These are phyloP conservation scores for Rostrohypoxylon terebratum DNA, from an alignment of 495 filamentous ascomycete genomes.

Conservation along the genomic window DNA sequence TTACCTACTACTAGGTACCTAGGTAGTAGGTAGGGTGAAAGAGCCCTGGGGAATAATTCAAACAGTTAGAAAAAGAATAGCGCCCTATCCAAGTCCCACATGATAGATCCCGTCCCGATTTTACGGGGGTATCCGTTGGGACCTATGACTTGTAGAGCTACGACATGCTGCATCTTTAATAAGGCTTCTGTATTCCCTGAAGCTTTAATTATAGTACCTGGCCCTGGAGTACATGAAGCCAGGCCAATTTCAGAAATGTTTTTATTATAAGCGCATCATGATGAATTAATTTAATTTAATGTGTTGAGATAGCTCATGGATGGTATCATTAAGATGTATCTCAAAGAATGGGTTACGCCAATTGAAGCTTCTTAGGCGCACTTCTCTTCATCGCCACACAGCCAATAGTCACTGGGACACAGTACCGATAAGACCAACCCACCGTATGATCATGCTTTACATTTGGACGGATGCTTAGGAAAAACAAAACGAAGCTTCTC, in stretches of 20 bases:
- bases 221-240: neutral
- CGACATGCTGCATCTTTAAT: neutral
- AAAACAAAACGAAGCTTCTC: no score
- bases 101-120: conserved; percentile 3
- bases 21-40: neutral
- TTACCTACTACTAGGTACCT: neutral
- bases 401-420: no score
- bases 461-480: no score
- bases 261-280: neutral
- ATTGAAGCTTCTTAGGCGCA: neutral
- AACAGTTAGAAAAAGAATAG: neutral
- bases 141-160: neutral
- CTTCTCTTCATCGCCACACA: no score
- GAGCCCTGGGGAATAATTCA: neutral
- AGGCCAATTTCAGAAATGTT: neutral
- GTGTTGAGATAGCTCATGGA: neutral
- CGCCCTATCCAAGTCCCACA: neutral
- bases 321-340: no score
- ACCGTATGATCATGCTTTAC: no score
- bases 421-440: no score
- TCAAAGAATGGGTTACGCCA: neutral
- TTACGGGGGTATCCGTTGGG: neutral
- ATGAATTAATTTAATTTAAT: neutral
- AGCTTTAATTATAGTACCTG: neutral
- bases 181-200: neutral